These are phyloP conservation scores for Fusarium setosum DNA, from an alignment of 2,329 filamentous ascomycete genomes.

Conservation along the genomic window DNA sequence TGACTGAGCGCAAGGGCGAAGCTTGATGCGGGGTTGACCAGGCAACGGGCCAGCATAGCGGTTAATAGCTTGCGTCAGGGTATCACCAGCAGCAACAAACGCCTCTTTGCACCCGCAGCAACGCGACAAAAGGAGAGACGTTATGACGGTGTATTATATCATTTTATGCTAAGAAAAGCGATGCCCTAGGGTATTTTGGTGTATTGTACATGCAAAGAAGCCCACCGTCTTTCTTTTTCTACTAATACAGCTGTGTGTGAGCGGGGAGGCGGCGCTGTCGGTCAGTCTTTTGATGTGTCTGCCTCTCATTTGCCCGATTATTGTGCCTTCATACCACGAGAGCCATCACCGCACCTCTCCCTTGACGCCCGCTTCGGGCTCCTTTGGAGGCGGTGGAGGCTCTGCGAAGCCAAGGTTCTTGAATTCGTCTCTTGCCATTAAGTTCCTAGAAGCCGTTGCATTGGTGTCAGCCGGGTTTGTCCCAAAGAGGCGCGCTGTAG, in stretches of 20 bases:
- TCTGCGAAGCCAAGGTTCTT: constrained; percentile 85
- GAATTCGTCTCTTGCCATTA: constrained; percentile 97
- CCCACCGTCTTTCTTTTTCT: constrained; percentile 17
- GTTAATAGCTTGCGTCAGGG: constrained; percentile 27
- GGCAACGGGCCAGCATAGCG: constrained; percentile 36
- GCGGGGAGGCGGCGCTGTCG: constrained; percentile 27
- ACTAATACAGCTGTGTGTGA: constrained; percentile 22
- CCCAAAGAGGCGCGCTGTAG: constrained; percentile 9
- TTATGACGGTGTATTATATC: constrained; percentile 16
- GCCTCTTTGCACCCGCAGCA: constrained; percentile 14
- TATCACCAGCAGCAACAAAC: constrained; percentile 39
- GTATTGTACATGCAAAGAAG: constrained; percentile 18
- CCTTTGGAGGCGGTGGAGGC: constrained; percentile 37
- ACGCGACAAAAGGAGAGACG: neutral
- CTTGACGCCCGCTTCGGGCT: constrained; percentile 50
- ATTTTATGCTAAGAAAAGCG: neutral
- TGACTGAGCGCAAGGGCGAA: constrained; percentile 16
- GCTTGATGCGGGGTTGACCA: constrained; percentile 38
- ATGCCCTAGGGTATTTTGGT: constrained; percentile 2
- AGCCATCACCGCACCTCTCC: constrained; percentile 48
- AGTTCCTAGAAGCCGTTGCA: constrained; percentile 68
- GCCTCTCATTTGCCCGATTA: constrained; percentile 39
- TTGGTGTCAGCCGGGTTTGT: constrained; percentile 29
- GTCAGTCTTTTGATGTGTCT: constrained; percentile 38
- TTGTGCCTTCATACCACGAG: constrained; percentile 1